Conservation (phyloP, 2,329 filamentous ascomycete genomes). For the Cercospora brassicicola region DNA sequence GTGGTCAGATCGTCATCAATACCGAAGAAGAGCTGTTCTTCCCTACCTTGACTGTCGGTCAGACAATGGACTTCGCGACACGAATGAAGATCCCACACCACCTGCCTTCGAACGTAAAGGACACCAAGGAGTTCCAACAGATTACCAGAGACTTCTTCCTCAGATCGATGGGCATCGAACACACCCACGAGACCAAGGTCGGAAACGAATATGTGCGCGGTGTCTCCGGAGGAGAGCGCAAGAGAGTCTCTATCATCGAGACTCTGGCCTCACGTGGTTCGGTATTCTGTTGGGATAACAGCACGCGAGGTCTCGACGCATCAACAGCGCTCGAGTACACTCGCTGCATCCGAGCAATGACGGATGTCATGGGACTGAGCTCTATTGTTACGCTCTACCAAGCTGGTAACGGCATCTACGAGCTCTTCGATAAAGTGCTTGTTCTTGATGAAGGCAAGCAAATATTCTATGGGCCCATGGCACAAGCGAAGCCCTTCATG, state of each 20-base stretch:
- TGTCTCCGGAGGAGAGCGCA: conserved; percentile 67
- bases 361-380: conserved; percentile 60
- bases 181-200: conserved; percentile 65
- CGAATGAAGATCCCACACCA: conserved; percentile 52
- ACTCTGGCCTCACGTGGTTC: conserved; percentile 59
- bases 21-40: conserved; percentile 55
- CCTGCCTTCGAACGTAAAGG: conserved; percentile 38
- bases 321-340: conserved; percentile 58
- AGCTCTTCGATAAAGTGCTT: conserved; percentile 69
- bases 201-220: conserved; percentile 67
- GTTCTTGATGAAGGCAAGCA: conserved; percentile 66
- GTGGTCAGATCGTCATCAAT: conserved; percentile 49
- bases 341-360: conserved; percentile 63
- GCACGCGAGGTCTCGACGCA: conserved; percentile 65
- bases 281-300: conserved; percentile 68
- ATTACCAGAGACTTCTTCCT: conserved; percentile 58
- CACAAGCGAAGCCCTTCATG: conserved; percentile 64
- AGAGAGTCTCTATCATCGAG: conserved; percentile 69
- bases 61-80: conserved; percentile 59
- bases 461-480: conserved; percentile 63
- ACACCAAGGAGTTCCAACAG: conserved; percentile 48
- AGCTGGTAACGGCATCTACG: conserved; percentile 68
- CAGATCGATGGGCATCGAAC: conserved; percentile 57
- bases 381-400: conserved; percentile 68
- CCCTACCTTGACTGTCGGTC: conserved; percentile 57